Evolutionary conservation across 2,329 filamentous ascomycete species (phyloP).

Genomic region (Trichophyton rubrum): DNA sequence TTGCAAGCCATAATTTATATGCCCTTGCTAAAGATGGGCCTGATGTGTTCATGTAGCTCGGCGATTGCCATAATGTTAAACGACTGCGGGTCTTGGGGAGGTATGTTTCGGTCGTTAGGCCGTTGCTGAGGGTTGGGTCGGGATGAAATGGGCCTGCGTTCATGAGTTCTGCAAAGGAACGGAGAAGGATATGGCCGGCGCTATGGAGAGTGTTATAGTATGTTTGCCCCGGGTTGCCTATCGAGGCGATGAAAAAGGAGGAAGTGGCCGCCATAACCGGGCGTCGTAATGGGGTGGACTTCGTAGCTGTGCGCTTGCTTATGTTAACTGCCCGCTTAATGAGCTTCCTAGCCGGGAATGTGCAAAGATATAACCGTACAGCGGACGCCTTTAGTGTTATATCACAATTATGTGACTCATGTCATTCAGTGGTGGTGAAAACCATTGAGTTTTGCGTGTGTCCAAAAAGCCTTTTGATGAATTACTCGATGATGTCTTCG

Average conservation of each 20-base stretch:
- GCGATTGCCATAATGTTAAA: slow-evolving; percentile 61
- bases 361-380: no score
- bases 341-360: no score
- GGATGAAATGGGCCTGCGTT: slow-evolving; percentile 35
- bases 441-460: not conserved
- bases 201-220: slow-evolving; percentile 74
- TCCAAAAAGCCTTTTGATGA: no score
- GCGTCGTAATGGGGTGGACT: not conserved
- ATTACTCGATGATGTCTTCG: not conserved
- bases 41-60: slow-evolving; percentile 71
- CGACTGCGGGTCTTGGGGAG: slow-evolving; percentile 34
- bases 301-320: not conserved
- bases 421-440: not conserved
- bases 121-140: slow-evolving; percentile 35
- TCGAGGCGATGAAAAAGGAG: slow-evolving; percentile 60
- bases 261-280: not conserved
- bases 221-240: slow-evolving; percentile 64
- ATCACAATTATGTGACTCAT: not conserved
- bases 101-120: slow-evolving; percentile 41
- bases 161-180: slow-evolving; percentile 44
- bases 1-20: slow-evolving; percentile 41
- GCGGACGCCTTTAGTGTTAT: not conserved
- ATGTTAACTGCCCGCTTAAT: not conserved
- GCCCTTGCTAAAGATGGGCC: slow-evolving; percentile 57
- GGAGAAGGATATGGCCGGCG: slow-evolving; percentile 69